Evolutionary conservation across 2,329 filamentous ascomycete species (phyloP).

Genomic region (Pseudodiploospora longispora): DNA sequence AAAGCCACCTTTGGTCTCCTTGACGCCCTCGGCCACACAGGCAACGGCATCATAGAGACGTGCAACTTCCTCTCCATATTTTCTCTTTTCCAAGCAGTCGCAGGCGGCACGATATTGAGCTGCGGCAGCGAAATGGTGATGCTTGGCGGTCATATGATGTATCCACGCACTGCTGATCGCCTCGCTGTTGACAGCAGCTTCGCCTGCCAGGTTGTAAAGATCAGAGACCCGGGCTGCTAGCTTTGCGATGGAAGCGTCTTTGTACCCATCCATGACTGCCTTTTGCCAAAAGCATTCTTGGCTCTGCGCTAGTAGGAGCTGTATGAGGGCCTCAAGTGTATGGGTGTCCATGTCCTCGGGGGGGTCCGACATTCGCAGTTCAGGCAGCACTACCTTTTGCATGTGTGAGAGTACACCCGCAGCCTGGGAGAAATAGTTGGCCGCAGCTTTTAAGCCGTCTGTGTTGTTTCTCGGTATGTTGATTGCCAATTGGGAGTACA

Average conservation of each 20-base stretch:
- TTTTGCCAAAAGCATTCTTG: slow-evolving; percentile 99
- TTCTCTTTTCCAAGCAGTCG: slow-evolving; percentile 86
- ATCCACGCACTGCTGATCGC: slow-evolving; percentile 93
- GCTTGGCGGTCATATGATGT: slow-evolving; percentile 93
- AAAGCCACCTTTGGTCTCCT: slow-evolving; percentile 64
- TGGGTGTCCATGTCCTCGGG: slow-evolving; percentile 93
- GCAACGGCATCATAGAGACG: slow-evolving; percentile 71
- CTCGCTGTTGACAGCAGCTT: slow-evolving; percentile 81
- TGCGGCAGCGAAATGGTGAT: slow-evolving; percentile 92
- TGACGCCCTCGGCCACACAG: slow-evolving; percentile 80
- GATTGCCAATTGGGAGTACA: slow-evolving; percentile 88
- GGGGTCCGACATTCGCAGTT: slow-evolving; percentile 70
- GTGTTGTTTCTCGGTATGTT: slow-evolving; percentile 67
- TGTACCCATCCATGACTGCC: slow-evolving; percentile 86
- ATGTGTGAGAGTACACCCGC: slow-evolving; percentile 79
- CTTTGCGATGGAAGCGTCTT: slow-evolving; percentile 86
- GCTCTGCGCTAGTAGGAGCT: slow-evolving; percentile 82
- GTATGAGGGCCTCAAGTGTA: slow-evolving; percentile 74
- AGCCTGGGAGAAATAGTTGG: slow-evolving; percentile 81
- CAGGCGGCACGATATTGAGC: slow-evolving; percentile 88
- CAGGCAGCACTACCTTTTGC: slow-evolving; percentile 67
- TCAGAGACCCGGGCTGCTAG: slow-evolving; percentile 85
- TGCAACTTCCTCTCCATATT: slow-evolving; percentile 92
- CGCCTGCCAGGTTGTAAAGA: slow-evolving; percentile 75
- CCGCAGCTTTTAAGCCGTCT: slow-evolving; percentile 80